A percentile compares a stretch with the other conserved stretches of the same genome.
Conservation (phyloP, 75 land plant species). For the Ceratopteris richardii region DNA sequence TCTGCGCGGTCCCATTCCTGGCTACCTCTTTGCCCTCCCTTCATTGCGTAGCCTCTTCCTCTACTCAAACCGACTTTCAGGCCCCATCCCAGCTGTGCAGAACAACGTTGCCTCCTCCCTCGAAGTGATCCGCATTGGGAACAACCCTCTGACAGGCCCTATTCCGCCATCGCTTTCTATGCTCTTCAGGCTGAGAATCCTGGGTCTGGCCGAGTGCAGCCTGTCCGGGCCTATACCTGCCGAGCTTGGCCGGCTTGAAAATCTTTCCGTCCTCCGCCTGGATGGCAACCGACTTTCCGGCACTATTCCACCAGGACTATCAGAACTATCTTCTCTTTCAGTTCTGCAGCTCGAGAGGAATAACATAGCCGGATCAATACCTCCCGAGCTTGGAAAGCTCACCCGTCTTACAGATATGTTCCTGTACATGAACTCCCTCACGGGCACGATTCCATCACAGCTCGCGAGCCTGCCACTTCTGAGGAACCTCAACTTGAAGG, state of each 20-base stretch:
- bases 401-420: background rate
- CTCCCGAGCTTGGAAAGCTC: background rate
- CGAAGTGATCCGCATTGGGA: slow-evolving; percentile 39
- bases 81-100: slow-evolving; percentile 43
- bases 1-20: slow-evolving; percentile 5
- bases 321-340: slow-evolving; percentile 41
- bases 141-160: slow-evolving; percentile 39
- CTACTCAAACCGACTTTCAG: slow-evolving; percentile 37
- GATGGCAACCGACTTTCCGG: slow-evolving; percentile 50
- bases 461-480: slow-evolving; percentile 9
- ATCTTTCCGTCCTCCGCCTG: slow-evolving; percentile 43
- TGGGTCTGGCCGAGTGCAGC: slow-evolving; percentile 54
- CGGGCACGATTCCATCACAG: slow-evolving; percentile 11
- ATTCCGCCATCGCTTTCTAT: slow-evolving; percentile 36
- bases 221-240: slow-evolving; percentile 51
- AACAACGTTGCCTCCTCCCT: slow-evolving; percentile 26
- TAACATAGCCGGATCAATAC: slow-evolving; percentile 31
- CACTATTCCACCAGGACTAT: slow-evolving; percentile 40
- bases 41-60: slow-evolving; percentile 37
- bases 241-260: slow-evolving; percentile 23
- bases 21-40: slow-evolving; percentile 37
- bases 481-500: slow-evolving; percentile 22
- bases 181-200: slow-evolving; percentile 22
- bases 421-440: slow-evolving; percentile 1
- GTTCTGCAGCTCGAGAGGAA: slow-evolving; percentile 59